Conservation (phyloP, 2,329 filamentous ascomycete species). For the Cucurbitaria berberidis region DNA sequence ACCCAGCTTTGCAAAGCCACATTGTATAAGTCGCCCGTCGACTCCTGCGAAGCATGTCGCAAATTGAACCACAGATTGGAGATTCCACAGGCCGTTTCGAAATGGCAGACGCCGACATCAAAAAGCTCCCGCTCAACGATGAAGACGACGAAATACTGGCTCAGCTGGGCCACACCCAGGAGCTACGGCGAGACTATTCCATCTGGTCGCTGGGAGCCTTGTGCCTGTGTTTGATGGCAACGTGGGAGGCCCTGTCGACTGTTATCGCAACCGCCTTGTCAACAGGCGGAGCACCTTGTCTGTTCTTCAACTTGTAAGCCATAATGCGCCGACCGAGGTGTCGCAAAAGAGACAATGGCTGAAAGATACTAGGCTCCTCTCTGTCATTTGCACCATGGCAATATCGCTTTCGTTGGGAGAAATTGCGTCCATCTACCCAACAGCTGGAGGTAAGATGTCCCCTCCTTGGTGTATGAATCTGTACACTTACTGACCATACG, state of each 20-base stretch:
- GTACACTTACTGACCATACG: background rate
- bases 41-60: background rate
- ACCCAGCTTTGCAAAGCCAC: background rate
- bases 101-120: conserved; percentile 15
- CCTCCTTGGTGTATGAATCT: conserved; percentile 35
- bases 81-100: conserved; percentile 5
- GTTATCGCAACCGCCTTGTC: conserved; percentile 55
- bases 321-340: background rate
- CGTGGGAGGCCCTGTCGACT: conserved; percentile 58
- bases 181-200: conserved; percentile 49
- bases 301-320: conserved; percentile 54
- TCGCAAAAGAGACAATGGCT: background rate
- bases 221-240: conserved; percentile 58
- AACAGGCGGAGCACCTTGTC: conserved; percentile 55
- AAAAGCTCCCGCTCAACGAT: conserved; percentile 6
- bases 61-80: conserved; percentile 7
- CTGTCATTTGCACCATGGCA: conserved; percentile 63
- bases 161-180: conserved; percentile 29
- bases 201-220: conserved; percentile 54
- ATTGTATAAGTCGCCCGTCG: conserved; percentile 5
- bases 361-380: conserved; percentile 46
- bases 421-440: conserved; percentile 76
- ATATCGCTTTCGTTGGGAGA: conserved; percentile 73
- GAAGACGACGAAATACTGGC: conserved; percentile 23
- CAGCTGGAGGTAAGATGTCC: conserved; percentile 64